Base-by-base conservation (phyloP, 495 filamentous ascomycete species). In the Stereocaulon alpinum region DNA sequence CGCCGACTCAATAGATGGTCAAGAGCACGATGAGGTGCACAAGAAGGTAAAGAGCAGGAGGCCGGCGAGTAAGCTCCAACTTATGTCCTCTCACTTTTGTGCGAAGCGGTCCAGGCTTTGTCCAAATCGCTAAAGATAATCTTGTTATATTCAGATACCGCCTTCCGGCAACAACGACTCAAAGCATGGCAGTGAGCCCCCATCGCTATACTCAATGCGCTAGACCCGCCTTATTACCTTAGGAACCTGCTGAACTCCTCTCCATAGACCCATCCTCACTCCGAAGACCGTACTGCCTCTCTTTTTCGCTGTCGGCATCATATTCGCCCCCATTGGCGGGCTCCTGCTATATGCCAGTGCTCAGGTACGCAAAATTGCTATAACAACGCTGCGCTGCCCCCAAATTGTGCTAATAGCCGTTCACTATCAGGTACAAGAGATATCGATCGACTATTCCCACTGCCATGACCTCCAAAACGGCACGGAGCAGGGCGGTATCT, bases 201-300 rank as follows among this genome's bases (percentile, higher is more conserved):
- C 30, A 63, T 58, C 56, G 30, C 37, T 49, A 30, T 37, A n/a
- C 29, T 10, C 20, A 6, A 29, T 41, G 34, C 43, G 30, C 45
- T 22, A 24, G 34, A 34, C 17, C 40, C 37, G 27, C 37, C 48
- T 52, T 41, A 3, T 27, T 40, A 22, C 27, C 12, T 24, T n/a
- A 50, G 30, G 18, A n/a, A 22, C 18, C 60, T 32, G 53, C 27
- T 55, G 34, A 53, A 32, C 44, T n/a, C 22, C 30, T 18, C 27
- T 37, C 27, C 43, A 54, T 63, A 90, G 87, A 74, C 90, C 91
- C 10, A 96, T 96, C 69, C 79, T 96, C 42, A 96, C 91, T 4
- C 91, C 91, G 0, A 94, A 91, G 70, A 95, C 88, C 50, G 91
- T 95, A 29, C 77, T 96, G 14, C 91, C 91, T 47, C 79, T 96